Percentiles rank a stretch among this genome's conserved stretches.
Evolutionary conservation across 2,329 filamentous ascomycete species (phyloP).

Genomic region (Paecilomyces dactylethromorphus): DNA sequence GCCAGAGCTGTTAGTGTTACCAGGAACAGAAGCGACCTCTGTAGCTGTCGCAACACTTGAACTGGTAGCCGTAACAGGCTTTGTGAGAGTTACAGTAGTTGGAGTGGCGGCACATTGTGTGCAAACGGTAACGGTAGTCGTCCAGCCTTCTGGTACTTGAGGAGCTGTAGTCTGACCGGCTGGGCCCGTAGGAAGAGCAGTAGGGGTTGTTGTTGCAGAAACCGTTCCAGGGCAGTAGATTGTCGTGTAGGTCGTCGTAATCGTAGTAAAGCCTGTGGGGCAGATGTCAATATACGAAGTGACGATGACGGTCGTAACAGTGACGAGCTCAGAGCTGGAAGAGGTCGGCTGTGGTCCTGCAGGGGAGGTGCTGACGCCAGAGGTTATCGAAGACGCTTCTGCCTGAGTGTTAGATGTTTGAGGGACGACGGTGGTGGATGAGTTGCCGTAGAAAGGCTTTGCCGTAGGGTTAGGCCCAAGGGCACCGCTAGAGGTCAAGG

Average conservation of each 20-base stretch:
- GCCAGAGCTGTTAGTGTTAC: not conserved
- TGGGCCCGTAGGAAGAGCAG: slow-evolving; percentile 8
- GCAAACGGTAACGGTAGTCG: slow-evolving; percentile 35
- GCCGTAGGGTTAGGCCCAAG: not conserved
- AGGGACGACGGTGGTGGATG: not conserved
- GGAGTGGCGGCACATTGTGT: slow-evolving; percentile 30
- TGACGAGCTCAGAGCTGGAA: slow-evolving; percentile 13
- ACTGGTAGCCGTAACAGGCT: not conserved
- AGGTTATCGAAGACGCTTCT: not conserved
- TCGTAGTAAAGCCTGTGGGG: slow-evolving; percentile 36
- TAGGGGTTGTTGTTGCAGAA: slow-evolving; percentile 19
- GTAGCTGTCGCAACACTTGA: not conserved
- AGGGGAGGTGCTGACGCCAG: not conserved
- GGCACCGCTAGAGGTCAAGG: no score
- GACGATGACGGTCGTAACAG: slow-evolving; percentile 29
- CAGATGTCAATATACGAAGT: slow-evolving; percentile 38
- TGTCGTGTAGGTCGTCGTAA: slow-evolving; percentile 32
- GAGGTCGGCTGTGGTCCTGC: not conserved
- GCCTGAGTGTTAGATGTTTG: not conserved
- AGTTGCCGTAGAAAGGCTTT: not conserved
- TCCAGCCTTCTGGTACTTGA: slow-evolving; percentile 31
- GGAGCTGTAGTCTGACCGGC: slow-evolving; percentile 13
- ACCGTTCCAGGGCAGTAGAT: slow-evolving; percentile 28
- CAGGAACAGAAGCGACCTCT: not conserved
- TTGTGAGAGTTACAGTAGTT: slow-evolving; percentile 30